phyloP scores from a whole-genome alignment of 108 stramenopile genomes.

The Chaetoceros muelleri region DNA sequence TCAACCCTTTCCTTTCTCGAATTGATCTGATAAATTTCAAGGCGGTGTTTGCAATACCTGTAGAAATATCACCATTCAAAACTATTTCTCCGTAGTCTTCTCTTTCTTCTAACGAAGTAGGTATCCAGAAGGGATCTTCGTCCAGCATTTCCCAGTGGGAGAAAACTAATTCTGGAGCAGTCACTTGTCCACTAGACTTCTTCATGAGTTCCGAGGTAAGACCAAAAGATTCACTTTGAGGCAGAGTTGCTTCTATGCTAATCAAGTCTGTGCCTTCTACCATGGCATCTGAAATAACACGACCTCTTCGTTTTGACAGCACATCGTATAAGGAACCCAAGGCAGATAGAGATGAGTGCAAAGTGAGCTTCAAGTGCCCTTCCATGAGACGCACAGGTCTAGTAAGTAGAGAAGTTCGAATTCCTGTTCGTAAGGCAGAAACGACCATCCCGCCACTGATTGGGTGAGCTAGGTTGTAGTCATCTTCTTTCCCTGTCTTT shows the following conservation, averaged over 20 bases:
- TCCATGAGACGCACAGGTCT: conserved; percentile 75
- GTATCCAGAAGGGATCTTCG: conserved; percentile 92
- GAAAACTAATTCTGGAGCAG: conserved; percentile 80
- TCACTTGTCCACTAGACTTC: conserved; percentile 81
- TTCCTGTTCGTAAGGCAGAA: conserved; percentile 57
- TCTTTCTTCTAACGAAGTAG: conserved; percentile 79
- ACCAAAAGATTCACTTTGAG: conserved; percentile 83
- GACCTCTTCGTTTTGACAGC: conserved; percentile 74
- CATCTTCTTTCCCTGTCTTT: conserved; percentile 9
- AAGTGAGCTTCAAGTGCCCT: conserved; percentile 60
- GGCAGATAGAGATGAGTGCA: conserved; percentile 73
- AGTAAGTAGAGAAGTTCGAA: conserved; percentile 67
- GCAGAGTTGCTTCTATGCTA: conserved; percentile 62
- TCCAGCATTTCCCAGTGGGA: conserved; percentile 75
- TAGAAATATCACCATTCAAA: conserved; percentile 64
- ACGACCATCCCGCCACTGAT: conserved; percentile 74
- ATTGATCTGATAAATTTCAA: conserved; percentile 75
- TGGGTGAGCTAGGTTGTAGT: conserved; percentile 27
- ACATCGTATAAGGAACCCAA: conserved; percentile 73
- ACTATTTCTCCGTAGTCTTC: conserved; percentile 84
- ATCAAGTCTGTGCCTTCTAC: conserved; percentile 87
- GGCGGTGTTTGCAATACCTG: conserved; percentile 77
- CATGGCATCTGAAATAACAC: conserved; percentile 81
- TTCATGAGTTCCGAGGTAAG: conserved; percentile 72
- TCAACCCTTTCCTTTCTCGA: conserved; percentile 72